Percentiles rank a stretch among this genome's conserved stretches.
Conservation (phyloP, 2,329 filamentous ascomycete species). For the Pseudovirgaria hyperparasitica region DNA sequence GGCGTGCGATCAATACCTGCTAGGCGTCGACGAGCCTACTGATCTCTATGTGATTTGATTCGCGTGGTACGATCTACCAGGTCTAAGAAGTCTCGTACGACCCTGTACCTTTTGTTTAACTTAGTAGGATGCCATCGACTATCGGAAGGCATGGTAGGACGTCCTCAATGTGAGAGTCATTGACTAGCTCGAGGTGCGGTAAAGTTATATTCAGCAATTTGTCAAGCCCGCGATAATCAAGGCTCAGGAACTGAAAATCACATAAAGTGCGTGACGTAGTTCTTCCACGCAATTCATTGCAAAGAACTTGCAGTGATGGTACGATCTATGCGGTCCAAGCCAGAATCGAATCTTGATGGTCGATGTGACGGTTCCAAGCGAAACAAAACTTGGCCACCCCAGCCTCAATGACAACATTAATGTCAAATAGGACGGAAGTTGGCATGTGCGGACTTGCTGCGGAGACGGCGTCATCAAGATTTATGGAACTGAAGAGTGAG, state of each 20-base stretch:
- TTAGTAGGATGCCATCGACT: constrained; percentile 3
- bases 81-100: not conserved
- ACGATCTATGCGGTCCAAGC: too few relatives aligned
- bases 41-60: not conserved
- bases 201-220: constrained; percentile 1
- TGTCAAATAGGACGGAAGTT: constrained; percentile 1
- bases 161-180: constrained; percentile 4
- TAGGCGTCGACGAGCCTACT: constrained; percentile 3
- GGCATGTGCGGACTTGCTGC: constrained; percentile 2
- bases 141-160: constrained; percentile 4
- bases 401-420: constrained; percentile 1
- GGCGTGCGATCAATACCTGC: constrained; percentile 6
- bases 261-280: constrained; percentile 1
- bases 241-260: constrained; percentile 1
- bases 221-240: constrained; percentile 1
- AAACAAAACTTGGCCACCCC: constrained; percentile 5
- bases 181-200: not conserved
- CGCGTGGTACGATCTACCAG: constrained; percentile 1
- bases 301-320: too few relatives aligned
- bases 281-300: too few relatives aligned
- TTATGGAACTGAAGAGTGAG: constrained; percentile 6
- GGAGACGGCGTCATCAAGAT: constrained; percentile 5
- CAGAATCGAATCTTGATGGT: constrained; percentile 7
- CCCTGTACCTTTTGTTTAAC: not conserved
- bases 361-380: constrained; percentile 8